Evolutionary conservation across 208 protist species (phyloP).

Genomic region (Trichomonas vaginalis): DNA sequence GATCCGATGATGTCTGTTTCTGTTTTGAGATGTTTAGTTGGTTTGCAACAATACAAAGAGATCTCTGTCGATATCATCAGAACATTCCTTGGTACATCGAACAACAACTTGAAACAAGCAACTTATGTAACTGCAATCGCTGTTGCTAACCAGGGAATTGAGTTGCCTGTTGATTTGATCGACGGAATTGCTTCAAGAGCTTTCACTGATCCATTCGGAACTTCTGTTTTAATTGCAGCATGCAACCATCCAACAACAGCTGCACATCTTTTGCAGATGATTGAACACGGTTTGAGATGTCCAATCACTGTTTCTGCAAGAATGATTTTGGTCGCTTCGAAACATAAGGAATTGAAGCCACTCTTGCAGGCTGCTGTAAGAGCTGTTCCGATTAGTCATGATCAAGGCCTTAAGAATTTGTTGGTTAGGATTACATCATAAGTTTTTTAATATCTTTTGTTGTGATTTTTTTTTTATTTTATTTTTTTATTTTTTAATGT

Average conservation of each 20-base stretch:
- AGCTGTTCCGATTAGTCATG: not conserved
- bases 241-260: not conserved
- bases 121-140: not conserved
- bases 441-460: too few species aligned
- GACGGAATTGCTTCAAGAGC: not conserved
- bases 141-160: not conserved
- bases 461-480: not conserved
- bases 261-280: not conserved
- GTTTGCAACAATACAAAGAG: not conserved
- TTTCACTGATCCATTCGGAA: not conserved
- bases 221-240: not conserved
- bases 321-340: not conserved
- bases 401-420: not conserved
- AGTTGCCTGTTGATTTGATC: not conserved
- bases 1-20: not conserved
- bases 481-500: too few species aligned
- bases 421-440: not conserved
- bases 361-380: not conserved
- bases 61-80: not conserved
- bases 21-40: not conserved
- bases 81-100: not conserved
- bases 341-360: not conserved
- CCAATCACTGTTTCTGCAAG: not conserved
- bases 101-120: not conserved
- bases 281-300: not conserved